A percentile compares a stretch with the other conserved stretches of the same genome.
Conservation (phyloP, 495 filamentous ascomycete species). For the Cercophora samala region DNA sequence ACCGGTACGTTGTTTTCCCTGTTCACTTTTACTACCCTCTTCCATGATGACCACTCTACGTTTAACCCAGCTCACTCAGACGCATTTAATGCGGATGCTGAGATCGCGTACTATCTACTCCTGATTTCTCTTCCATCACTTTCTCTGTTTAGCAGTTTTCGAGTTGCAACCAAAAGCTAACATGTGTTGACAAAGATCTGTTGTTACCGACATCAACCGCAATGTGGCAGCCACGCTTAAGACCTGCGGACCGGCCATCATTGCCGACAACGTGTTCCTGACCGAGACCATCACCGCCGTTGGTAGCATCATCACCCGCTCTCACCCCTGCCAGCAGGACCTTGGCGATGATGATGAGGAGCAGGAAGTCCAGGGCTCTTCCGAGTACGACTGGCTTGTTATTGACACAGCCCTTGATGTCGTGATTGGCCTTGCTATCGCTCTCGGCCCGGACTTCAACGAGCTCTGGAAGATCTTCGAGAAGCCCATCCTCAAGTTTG, state of each 20-base stretch:
- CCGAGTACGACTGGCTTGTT: constrained; percentile 96
- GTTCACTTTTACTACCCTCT: constrained; percentile 18
- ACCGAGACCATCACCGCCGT: constrained; percentile 58
- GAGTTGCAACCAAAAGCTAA: constrained; percentile 38
- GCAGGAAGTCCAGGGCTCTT: constrained; percentile 65
- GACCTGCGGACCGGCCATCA: constrained; percentile 82
- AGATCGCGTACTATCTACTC: constrained; percentile 65
- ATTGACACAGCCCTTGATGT: constrained; percentile 93
- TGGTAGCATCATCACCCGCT: constrained; percentile 75
- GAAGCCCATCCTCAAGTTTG: constrained; percentile 83
- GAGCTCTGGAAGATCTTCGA: constrained; percentile 93
- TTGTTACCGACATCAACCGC: constrained; percentile 92
- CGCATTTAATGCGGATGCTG: constrained; percentile 78
- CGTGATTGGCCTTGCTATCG: constrained; percentile 74
- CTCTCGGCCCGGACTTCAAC: constrained; percentile 74
- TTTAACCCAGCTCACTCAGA: constrained; percentile 99
- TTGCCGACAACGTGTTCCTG: constrained; percentile 65
- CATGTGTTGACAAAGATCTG: constrained; percentile 52
- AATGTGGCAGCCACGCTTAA: constrained; percentile 92
- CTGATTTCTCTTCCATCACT: constrained; percentile 21
- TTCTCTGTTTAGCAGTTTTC: constrained; percentile 17
- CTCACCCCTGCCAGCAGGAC: constrained; percentile 90
- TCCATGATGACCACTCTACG: constrained; percentile 82
- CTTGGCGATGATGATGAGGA: constrained; percentile 73
- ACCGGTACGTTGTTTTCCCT: constrained; percentile 65